Base-by-base conservation (phyloP, 208 protist species). In the Acanthamoeba castellanii region DNA sequence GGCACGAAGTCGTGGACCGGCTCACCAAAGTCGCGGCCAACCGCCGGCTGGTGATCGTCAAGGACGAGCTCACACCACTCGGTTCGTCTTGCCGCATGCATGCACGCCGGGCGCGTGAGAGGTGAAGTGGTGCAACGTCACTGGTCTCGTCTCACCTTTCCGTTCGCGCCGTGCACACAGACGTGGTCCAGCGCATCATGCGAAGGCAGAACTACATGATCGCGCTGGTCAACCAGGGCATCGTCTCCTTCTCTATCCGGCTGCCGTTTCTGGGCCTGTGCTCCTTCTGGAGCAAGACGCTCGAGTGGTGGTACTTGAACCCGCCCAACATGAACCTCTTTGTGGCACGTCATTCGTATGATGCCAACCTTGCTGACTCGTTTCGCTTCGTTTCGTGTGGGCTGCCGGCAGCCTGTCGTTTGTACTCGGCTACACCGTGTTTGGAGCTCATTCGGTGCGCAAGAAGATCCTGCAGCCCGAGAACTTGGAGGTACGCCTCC, bases 181-280 rank as follows among this genome's bases (percentile, higher is more conserved):
- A 84, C 45, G 74, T 84, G 74, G 74, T 87, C 11, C 20, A 89
- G 25, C 85, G 85, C 61, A 92, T 95, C 55, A 25, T 95, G 52
- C 27, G 94, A 4, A 85, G 76, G 59, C 81, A 95, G 57, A 95
- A 95, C 61, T 95, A 70, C 55, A 59, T 95, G 68, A 78, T 95
- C 9, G 84, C 85, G 5, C 34, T 95, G 22, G 22, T 95, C 72
- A 89, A 93, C 37, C 70, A 47, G 1, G 55, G 42, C 34, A 57
- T 95, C 32, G 84, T 95, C 42, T 74, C 68, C 9, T 59, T 93
- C 22, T 16, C 37, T 27, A 11, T 84, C 37, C 74, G 37, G 22
- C 32, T 84, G 13, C 74, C 74, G 22, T 42, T 42, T 9, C 8
- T 84, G 22, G 37, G 74, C 6, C 32, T 42, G 5, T 55, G 32